These are phyloP conservation scores for Solanum chaucha DNA, from an alignment of 257 asterid genomes.

Conservation along the genomic window DNA sequence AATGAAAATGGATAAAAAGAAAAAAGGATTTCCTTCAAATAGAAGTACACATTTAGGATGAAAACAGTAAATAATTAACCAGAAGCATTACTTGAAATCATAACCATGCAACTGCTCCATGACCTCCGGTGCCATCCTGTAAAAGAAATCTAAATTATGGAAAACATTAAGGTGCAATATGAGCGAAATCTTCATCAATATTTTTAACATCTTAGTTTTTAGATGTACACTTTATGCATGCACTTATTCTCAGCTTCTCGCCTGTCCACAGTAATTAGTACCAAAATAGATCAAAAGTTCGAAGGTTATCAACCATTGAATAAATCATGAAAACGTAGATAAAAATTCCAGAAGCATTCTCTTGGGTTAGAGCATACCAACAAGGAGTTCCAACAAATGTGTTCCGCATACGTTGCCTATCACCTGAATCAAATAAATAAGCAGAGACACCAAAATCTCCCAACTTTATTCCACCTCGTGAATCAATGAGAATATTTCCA, in stretches of 20 bases:
- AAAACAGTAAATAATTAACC: slow-evolving; percentile 6
- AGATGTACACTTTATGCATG: background rate
- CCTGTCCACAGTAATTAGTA: background rate
- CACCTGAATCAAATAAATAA: slow-evolving; percentile 91
- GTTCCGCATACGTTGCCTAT: slow-evolving; percentile 86
- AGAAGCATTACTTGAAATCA: slow-evolving; percentile 64
- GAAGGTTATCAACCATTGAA: background rate
- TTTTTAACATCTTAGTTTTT: background rate
- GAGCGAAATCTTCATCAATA: background rate
- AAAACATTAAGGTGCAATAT: background rate
- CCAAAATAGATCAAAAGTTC: background rate
- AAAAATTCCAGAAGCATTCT: background rate
- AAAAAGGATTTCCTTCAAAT: background rate
- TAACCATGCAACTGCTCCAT: slow-evolving; percentile 97
- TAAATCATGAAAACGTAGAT: background rate
- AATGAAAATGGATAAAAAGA: background rate
- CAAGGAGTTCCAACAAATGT: slow-evolving; percentile 99
- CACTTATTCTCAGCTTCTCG: background rate
- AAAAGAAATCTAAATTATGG: slow-evolving; percentile 12
- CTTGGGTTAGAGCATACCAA: slow-evolving; percentile 50
- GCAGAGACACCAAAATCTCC: slow-evolving; percentile 99
- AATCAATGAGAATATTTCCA: slow-evolving; percentile 81
- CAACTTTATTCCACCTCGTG: slow-evolving; percentile 81
- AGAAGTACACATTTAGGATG: background rate
- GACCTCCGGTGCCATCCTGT: slow-evolving; percentile 99